Percentiles rank a stretch among this genome's conserved stretches.
phyloP scores from a whole-genome alignment of 768 basidiomycete genomes.

The Erythrobasidium yunnanense region DNA sequence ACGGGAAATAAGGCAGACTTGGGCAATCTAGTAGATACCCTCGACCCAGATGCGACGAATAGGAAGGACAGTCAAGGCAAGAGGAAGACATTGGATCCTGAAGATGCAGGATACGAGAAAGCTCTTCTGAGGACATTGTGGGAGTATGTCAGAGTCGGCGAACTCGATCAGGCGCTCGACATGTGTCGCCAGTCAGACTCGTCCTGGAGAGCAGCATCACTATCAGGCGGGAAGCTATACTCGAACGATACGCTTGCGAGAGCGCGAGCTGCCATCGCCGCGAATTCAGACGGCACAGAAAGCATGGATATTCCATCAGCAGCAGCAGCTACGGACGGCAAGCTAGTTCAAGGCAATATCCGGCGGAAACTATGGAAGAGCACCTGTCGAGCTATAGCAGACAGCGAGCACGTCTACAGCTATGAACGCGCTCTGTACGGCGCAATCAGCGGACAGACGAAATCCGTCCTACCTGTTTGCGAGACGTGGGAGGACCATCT shows the following conservation, averaged over 20 bases:
- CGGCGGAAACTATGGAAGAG: slow-evolving; percentile 76
- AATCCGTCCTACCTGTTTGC: slow-evolving; percentile 60
- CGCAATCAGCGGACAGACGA: slow-evolving; percentile 59
- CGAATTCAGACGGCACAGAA: too few relatives aligned
- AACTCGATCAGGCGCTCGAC: slow-evolving; percentile 70
- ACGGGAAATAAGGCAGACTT: slow-evolving; percentile 32
- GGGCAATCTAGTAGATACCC: slow-evolving; percentile 52
- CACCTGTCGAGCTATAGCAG: slow-evolving; percentile 56
- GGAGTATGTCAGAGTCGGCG: slow-evolving; percentile 70
- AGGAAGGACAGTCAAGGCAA: slow-evolving; percentile 36
- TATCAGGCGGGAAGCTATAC: slow-evolving; percentile 71
- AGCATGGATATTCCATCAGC: too few relatives aligned
- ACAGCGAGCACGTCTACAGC: slow-evolving; percentile 65
- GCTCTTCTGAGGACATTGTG: slow-evolving; percentile 65
- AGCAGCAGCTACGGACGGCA: slow-evolving; percentile 44
- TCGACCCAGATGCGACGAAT: slow-evolving; percentile 73
- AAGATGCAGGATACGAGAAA: slow-evolving; percentile 58
- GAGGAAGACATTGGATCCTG: slow-evolving; percentile 16
- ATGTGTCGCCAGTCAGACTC: slow-evolving; percentile 71
- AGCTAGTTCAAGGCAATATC: slow-evolving; percentile 59
- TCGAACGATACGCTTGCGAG: slow-evolving; percentile 54
- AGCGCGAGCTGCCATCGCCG: neutral
- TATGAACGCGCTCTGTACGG: slow-evolving; percentile 81
- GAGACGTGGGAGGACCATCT: slow-evolving; percentile 89
- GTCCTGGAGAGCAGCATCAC: slow-evolving; percentile 81